Evolutionary conservation across 805 yeast genomes (phyloP).

Genomic region (Saccharomycopsis guyanensis): DNA sequence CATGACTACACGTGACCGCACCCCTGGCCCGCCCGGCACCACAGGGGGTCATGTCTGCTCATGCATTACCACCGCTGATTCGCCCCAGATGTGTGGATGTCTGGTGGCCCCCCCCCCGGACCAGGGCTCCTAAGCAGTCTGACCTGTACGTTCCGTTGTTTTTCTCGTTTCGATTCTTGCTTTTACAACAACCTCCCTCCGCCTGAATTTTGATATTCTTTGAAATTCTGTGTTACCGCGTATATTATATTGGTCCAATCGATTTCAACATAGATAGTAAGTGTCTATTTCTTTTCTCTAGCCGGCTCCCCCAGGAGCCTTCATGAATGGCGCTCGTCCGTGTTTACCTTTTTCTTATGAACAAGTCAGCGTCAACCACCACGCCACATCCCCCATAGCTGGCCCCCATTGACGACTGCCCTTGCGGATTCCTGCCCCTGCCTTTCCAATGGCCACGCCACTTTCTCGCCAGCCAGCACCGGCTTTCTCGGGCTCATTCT

Average conservation of each 20-base stretch:
- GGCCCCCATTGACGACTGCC: not conserved
- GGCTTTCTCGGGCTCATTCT: too few species aligned
- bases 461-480: too few species aligned
- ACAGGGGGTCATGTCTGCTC: not conserved
- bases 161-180: slow-evolving; percentile 2
- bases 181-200: not conserved
- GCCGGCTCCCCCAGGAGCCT: not conserved
- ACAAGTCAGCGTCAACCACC: slow-evolving; percentile 4
- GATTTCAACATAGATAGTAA: slow-evolving; percentile 1
- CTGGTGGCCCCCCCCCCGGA: not conserved
- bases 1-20: too few species aligned
- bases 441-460: too few species aligned
- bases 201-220: not conserved
- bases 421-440: too few species aligned
- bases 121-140: not conserved
- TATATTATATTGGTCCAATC: not conserved
- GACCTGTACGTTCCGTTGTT: slow-evolving; percentile 1
- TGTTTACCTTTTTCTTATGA: not conserved
- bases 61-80: not conserved
- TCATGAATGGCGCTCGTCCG: not conserved
- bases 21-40: not conserved
- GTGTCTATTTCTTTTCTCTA: not conserved
- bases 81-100: not conserved
- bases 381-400: not conserved
- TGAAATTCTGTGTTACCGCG: not conserved